A percentile compares a stretch with the other conserved stretches of the same genome.
Conservation (phyloP, 1,284 basidiomycete genomes). For the Irpex sp. region DNA sequence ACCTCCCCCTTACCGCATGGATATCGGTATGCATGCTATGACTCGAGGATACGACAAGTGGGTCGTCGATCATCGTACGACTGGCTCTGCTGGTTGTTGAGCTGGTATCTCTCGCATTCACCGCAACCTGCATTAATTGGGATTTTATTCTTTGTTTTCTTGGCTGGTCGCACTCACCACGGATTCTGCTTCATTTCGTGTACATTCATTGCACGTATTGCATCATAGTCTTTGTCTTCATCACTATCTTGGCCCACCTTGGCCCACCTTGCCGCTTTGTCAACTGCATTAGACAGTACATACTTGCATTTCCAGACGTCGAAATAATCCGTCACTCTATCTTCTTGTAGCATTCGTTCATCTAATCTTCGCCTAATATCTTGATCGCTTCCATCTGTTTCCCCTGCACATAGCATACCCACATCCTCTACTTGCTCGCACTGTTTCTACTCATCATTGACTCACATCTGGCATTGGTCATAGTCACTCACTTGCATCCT, state of each 20-base stretch:
- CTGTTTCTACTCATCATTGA: background rate
- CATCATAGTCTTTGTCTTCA: background rate
- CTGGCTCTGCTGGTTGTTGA: background rate
- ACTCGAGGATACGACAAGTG: background rate
- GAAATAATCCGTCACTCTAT: background rate
- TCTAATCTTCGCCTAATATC: background rate
- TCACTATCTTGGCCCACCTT: background rate
- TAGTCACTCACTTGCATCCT: background rate
- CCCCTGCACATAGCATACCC: background rate
- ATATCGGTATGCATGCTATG: background rate
- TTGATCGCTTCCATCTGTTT: background rate
- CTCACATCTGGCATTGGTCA: background rate
- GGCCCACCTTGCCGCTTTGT: background rate
- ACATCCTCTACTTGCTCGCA: background rate
- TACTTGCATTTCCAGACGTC: background rate
- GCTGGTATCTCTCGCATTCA: background rate
- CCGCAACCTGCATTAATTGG: background rate
- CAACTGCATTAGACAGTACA: background rate
- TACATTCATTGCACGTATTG: background rate
- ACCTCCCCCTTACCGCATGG: conserved; percentile 12
- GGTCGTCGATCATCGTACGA: background rate
- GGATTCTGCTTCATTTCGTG: background rate
- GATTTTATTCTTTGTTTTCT: background rate
- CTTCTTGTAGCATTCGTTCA: background rate
- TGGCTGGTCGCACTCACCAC: background rate